Conservation (phyloP, 2,329 filamentous ascomycete genomes). For the Beauveria sp. region DNA sequence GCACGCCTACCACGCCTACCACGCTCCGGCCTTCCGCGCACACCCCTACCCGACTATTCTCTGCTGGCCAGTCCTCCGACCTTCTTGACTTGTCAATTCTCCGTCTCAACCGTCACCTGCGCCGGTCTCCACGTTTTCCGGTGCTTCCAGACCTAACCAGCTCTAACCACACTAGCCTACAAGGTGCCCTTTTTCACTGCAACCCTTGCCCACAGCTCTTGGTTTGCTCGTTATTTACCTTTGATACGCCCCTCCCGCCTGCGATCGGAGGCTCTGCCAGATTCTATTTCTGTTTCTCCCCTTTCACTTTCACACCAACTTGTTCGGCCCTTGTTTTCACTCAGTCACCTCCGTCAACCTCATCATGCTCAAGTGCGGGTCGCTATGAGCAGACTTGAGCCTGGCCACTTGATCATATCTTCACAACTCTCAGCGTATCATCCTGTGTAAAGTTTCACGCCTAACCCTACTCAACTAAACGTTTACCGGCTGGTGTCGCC, state of each 20-base stretch:
- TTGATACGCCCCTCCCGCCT: slow-evolving; percentile 7
- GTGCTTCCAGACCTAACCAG: slow-evolving; percentile 12
- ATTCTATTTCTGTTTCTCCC: slow-evolving; percentile 10
- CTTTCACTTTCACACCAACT: background rate
- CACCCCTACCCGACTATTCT: background rate
- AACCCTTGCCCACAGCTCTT: slow-evolving; percentile 15
- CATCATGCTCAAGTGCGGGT: slow-evolving; percentile 26
- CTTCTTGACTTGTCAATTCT: slow-evolving; percentile 3
- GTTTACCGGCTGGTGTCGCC: slow-evolving; percentile 1
- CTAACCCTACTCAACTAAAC: background rate
- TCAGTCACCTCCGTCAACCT: slow-evolving; percentile 15
- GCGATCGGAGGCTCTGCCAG: slow-evolving; percentile 10
- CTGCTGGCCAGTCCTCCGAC: background rate
- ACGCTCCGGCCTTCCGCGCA: slow-evolving; percentile 5
- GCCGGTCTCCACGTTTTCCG: slow-evolving; percentile 3
- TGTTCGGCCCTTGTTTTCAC: slow-evolving; percentile 1
- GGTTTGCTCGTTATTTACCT: slow-evolving; percentile 5
- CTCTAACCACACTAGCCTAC: slow-evolving; percentile 19
- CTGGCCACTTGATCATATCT: slow-evolving; percentile 27
- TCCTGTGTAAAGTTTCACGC: background rate
- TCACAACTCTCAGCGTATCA: slow-evolving; percentile 10
- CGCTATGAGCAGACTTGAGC: slow-evolving; percentile 28
- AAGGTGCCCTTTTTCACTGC: slow-evolving; percentile 18
- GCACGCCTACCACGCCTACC: background rate
- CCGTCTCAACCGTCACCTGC: slow-evolving; percentile 1